These are phyloP conservation scores for Priceomyces haplophilus DNA, from an alignment of 805 yeast genomes.

Conservation along the genomic window DNA sequence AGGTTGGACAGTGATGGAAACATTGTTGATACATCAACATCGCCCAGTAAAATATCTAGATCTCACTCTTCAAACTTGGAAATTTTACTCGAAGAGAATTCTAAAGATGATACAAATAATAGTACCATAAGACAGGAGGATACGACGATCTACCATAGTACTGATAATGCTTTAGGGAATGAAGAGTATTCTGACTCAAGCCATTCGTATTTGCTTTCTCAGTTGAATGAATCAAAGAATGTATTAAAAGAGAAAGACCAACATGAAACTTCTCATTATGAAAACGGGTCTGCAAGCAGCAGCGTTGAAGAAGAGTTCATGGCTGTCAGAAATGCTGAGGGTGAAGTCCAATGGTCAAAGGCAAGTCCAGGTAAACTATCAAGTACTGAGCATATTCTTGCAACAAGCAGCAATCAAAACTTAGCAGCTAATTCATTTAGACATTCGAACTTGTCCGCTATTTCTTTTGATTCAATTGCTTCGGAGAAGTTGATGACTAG, in stretches of 20 bases:
- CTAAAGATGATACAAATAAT: conserved; percentile 15
- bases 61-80: conserved; percentile 26
- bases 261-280: conserved; percentile 10
- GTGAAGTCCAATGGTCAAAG: conserved; percentile 31
- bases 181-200: conserved; percentile 11
- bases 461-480: conserved; percentile 16
- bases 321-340: conserved; percentile 24
- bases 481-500: conserved; percentile 11
- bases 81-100: conserved; percentile 29
- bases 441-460: conserved; percentile 19
- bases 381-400: conserved; percentile 11
- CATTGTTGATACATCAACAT: conserved; percentile 23
- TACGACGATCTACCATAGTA: conserved; percentile 12
- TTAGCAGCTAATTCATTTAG: conserved; percentile 5
- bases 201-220: conserved; percentile 17
- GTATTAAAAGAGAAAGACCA: conserved; percentile 16
- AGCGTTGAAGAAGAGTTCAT: conserved; percentile 28
- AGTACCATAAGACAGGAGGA: conserved; percentile 7
- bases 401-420: conserved; percentile 3
- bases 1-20: conserved; percentile 46
- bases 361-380: conserved; percentile 9
- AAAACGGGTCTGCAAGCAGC: conserved; percentile 12
- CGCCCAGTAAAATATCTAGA: conserved; percentile 16
- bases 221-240: conserved; percentile 16
- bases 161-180: not conserved